These are phyloP conservation scores for Zizania latifolia DNA, from an alignment of 176 grass and related monocot genomes.

Conservation along the genomic window DNA sequence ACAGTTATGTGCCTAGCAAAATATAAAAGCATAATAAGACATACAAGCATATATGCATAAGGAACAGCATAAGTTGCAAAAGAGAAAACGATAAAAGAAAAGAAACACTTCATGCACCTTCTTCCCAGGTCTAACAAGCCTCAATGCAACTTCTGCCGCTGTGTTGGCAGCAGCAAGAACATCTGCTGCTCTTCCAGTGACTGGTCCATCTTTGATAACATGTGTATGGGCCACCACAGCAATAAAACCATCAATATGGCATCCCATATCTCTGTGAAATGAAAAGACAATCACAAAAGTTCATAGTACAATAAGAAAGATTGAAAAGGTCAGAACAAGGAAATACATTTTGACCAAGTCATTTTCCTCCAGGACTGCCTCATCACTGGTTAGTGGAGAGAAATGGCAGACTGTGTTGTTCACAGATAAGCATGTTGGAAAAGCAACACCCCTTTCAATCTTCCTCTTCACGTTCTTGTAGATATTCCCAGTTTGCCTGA, in stretches of 20 bases:
- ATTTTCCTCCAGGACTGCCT: slow-evolving; percentile 74
- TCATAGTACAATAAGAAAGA: background rate
- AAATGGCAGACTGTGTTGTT: slow-evolving; percentile 95
- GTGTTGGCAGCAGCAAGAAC: slow-evolving; percentile 91
- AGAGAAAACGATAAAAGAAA: background rate
- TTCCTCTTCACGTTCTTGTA: slow-evolving; percentile 97
- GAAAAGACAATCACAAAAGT: background rate
- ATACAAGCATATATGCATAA: background rate
- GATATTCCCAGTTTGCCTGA: slow-evolving; percentile 83
- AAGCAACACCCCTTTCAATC: slow-evolving; percentile 95
- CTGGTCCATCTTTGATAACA: slow-evolving; percentile 56
- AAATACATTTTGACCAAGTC: slow-evolving; percentile 98
- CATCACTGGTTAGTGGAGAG: slow-evolving; percentile 81
- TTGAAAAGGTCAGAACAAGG: background rate
- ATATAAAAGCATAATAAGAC: background rate
- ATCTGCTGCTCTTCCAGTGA: slow-evolving; percentile 82
- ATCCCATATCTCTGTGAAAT: slow-evolving; percentile 85
- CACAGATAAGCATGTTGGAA: slow-evolving; percentile 89
- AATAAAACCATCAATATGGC: slow-evolving; percentile 99
- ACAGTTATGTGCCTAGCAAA: background rate
- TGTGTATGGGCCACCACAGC: slow-evolving; percentile 96
- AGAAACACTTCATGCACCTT: slow-evolving; percentile 44
- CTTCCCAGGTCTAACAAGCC: slow-evolving; percentile 94
- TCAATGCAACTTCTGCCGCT: slow-evolving; percentile 82
- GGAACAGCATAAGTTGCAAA: background rate